Evolutionary conservation across 768 basidiomycete species (phyloP), one percentile per base, ranked within the genome.

Genomic region (Podaxis rugospora): DNA sequence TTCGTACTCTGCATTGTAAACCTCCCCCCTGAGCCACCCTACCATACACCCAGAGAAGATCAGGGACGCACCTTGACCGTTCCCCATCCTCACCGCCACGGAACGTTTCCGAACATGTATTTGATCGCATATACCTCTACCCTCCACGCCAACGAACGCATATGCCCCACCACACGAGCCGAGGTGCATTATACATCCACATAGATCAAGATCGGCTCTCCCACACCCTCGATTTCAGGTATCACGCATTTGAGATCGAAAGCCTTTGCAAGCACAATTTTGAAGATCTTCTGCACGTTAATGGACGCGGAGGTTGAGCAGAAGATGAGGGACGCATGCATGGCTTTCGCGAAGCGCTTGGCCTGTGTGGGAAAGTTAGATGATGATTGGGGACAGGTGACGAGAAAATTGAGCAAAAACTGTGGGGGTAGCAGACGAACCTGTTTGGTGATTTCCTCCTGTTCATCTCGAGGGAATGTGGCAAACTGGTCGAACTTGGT

Each of bases 201-300:
- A 76, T 97, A 98, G 65, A 98, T 85, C 69, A 98, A 78, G 67
- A 98, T 83, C 27, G 97, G 97, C 73, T 98, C 95, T 57, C 96
- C 97, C 27, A 95, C 92, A 51, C 93, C 92, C 71, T 95, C 93
- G 66, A 98, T 97, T 78, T 98, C 96, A 27, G 95, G 95, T 67
- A 98, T 95, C 67, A 95, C 93, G 71, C 95, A 98, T 84, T 98
- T 98, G 66, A 98, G 84, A 76, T 98, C 97, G 69, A 98, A 98
- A 35, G 95, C 95, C 71, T 98, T 96, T 51, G 93, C 92, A 53
- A 96, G 83, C 49, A 96, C 93, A 74, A 97, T 97, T 81, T 97
- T 95, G 86, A 96, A 96, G 66, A 96, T 96, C 81, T 99, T 99
- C 80, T 99, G 97, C 57, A 99, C 96, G 75, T 99, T 99, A 80